These are phyloP conservation scores for Eragrostis tef DNA, from an alignment of 202 grass and related monocot species.

Conservation along the genomic window DNA sequence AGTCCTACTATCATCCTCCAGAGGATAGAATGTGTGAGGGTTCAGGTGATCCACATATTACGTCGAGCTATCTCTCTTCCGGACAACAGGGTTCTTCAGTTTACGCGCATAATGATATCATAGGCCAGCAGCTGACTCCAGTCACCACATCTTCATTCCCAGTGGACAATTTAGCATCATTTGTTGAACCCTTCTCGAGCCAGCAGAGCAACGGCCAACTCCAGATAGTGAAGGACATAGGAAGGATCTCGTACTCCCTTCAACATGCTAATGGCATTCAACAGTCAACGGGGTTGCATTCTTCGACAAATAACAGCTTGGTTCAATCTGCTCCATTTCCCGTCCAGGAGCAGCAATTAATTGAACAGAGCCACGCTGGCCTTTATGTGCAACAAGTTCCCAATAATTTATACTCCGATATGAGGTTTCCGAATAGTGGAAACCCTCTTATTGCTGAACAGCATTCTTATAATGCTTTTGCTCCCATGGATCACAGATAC, in stretches of 20 bases:
- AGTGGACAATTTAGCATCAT: constrained; percentile 36
- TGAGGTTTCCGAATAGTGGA: constrained; percentile 45
- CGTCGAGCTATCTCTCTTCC: constrained; percentile 41
- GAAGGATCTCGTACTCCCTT: constrained; percentile 39
- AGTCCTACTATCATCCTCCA: constrained; percentile 43
- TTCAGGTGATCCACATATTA: constrained; percentile 41
- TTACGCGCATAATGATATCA: constrained; percentile 45
- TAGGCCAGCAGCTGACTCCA: constrained; percentile 35
- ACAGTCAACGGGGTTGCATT: constrained; percentile 52
- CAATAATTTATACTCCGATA: constrained; percentile 41
- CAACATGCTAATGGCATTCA: constrained; percentile 37
- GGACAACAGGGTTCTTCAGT: constrained; percentile 40
- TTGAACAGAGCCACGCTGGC: constrained; percentile 35
- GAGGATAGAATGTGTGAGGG: constrained; percentile 39
- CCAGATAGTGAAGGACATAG: constrained; percentile 40
- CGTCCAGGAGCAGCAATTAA: constrained; percentile 37
- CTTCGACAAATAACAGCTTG: constrained; percentile 39
- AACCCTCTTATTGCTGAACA: constrained; percentile 43
- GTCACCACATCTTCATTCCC: constrained; percentile 36
- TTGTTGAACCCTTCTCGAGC: constrained; percentile 46
- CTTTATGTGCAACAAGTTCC: constrained; percentile 41
- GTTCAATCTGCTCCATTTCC: constrained; percentile 39
- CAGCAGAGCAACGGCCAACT: constrained; percentile 44
- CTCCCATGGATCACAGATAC: constrained; percentile 41
- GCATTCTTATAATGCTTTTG: constrained; percentile 36